A percentile compares a stretch with the other conserved stretches of the same genome.
Conservation (phyloP, 2,329 filamentous ascomycete genomes). For the Boeremia exigua region DNA sequence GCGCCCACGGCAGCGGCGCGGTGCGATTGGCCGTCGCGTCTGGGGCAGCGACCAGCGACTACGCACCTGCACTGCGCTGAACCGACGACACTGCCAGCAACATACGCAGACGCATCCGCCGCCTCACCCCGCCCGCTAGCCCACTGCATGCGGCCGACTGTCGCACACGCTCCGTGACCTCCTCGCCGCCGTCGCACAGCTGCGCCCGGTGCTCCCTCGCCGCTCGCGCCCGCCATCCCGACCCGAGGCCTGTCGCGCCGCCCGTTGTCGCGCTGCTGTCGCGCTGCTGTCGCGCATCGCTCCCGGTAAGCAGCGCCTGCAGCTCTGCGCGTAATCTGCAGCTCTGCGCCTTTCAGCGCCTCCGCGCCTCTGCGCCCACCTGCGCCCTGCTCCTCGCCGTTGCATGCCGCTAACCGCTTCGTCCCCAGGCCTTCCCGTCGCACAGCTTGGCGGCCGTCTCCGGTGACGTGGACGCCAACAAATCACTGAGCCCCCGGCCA, state of each 20-base stretch:
- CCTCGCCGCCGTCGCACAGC: conserved; percentile 18
- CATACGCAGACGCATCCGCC: background rate
- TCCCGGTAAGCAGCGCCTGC: no score
- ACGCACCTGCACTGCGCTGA: conserved; percentile 1
- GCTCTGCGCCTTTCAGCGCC: no score
- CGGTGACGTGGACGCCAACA: conserved; percentile 51
- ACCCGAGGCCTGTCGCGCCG: no score
- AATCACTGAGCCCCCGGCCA: conserved; percentile 45
- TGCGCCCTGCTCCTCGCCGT: no score
- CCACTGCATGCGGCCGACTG: conserved; percentile 24
- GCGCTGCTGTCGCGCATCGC: no score
- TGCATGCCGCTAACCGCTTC: background rate
- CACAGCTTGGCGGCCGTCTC: conserved; percentile 41
- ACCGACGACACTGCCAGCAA: conserved; percentile 17
- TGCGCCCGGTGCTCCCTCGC: conserved; percentile 16
- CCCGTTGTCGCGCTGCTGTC: no score
- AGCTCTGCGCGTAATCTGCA: no score
- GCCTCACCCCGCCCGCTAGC: conserved; percentile 5
- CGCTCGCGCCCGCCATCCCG: no score
- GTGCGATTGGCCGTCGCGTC: conserved; percentile 26
- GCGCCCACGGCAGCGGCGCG: conserved; percentile 1
- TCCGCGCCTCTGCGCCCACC: background rate
- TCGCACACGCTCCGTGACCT: conserved; percentile 20
- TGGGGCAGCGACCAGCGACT: conserved; percentile 13
- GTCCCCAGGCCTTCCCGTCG: conserved; percentile 23